These are phyloP conservation scores for Dictyostelium intermedium DNA, from an alignment of 78 protist species.

Conservation along the genomic window DNA sequence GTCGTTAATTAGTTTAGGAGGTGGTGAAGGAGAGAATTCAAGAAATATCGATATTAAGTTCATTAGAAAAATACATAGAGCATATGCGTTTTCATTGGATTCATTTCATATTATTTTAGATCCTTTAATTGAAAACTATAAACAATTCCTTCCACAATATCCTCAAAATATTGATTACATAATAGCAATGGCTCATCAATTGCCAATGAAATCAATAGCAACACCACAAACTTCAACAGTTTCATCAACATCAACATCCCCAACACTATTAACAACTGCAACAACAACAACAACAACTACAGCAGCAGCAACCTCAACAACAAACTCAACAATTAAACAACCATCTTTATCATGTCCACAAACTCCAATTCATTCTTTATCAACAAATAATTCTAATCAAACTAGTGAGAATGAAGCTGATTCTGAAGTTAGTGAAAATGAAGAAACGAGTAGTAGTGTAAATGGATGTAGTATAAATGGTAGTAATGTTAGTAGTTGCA, in stretches of 20 bases:
- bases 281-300: not conserved
- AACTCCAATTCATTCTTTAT: not conserved
- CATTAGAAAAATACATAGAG: conserved; percentile 50
- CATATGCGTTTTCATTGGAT: conserved; percentile 74
- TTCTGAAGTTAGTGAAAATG: not conserved
- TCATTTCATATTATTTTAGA: conserved; percentile 75
- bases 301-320: not conserved
- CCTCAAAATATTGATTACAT: conserved; percentile 5
- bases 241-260: not conserved
- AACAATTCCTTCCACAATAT: conserved; percentile 13
- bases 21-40: not conserved
- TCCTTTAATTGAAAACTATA: conserved; percentile 52
- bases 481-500: not conserved
- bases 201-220: not conserved
- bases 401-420: conserved; percentile 2
- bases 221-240: not conserved
- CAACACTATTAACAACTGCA: not conserved
- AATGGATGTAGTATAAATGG: not conserved
- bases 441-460: not conserved
- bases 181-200: not conserved
- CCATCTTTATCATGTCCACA: not conserved
- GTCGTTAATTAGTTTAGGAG: conserved; percentile 69
- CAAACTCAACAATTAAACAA: not conserved
- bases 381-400: not conserved
- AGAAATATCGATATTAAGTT: conserved; percentile 77